Evolutionary conservation across 2,329 filamentous ascomycete species (phyloP), one percentile per base, ranked within the genome.

Genomic region (Claviceps digitariae): DNA sequence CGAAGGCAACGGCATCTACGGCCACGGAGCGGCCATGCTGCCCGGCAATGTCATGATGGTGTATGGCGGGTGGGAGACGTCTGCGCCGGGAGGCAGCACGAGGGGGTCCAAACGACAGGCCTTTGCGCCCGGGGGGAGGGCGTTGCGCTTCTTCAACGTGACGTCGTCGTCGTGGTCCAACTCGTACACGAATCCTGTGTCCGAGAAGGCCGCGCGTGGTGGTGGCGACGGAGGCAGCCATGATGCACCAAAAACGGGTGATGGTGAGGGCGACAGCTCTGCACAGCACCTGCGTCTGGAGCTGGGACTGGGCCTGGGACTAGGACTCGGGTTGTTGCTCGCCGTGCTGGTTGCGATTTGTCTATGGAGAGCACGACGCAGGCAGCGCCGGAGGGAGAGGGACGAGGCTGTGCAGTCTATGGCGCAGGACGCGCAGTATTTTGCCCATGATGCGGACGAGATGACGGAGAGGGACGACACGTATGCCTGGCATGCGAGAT

Each of bases 11-110:
- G 79, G 76, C 0, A 67, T 84, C 0, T 85, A 79, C 60, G 82
- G 82, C 0, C 82, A 86, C 59, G 82, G 80, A 1, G 80, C 82
- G 1, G 75, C 73, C 1, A 69, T 85, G 52, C 66, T 86, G 3
- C 82, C 82, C 0, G 82, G 82, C 2, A 84, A 85, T 57, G 73
- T 85, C 2, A 82, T 86, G 78, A 79, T 85, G 75, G 71, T 84
- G 1, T 78, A 82, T 46, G 82, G 82, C 6, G 82, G 82, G 1
- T 79, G 80, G 61, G 72, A 72, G 23, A 79, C 81, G 36, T 65
- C 54, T 23, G 57, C 68, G 9, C 55, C 61, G 0, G 36, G 58
- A 58, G 9, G 1, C 61, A 59, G 13, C 61, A 17, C 15, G 60
- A 45, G 62, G 15, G 44, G 49, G 3, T 45, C 51, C 2, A 73